Evolutionary conservation across 2,329 filamentous ascomycete genomes (phyloP).

Genomic region (Eutypella sp.): DNA sequence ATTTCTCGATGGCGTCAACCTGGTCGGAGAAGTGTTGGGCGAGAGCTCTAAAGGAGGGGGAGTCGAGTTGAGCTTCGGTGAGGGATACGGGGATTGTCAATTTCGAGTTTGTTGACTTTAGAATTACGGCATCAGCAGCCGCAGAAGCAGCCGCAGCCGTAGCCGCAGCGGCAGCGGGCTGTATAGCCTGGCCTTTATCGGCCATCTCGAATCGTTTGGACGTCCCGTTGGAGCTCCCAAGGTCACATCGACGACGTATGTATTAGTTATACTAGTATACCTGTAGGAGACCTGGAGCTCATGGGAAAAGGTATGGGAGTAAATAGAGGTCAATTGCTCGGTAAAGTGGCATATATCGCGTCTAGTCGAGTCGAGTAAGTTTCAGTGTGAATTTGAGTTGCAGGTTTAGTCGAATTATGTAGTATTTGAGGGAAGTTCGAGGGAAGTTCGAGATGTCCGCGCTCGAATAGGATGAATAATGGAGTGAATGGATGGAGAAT

Average conservation of each 20-base stretch:
- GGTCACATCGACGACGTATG: slow-evolving; percentile 15
- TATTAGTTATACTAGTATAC: too few species aligned
- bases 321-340: not conserved
- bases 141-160: slow-evolving; percentile 11
- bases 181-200: slow-evolving; percentile 14
- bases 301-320: not conserved
- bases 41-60: slow-evolving; percentile 87
- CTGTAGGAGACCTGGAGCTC: not conserved
- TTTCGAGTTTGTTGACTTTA: slow-evolving; percentile 13
- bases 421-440: too few species aligned
- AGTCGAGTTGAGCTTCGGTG: slow-evolving; percentile 94
- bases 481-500: too few species aligned
- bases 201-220: slow-evolving; percentile 16
- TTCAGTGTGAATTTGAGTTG: too few species aligned
- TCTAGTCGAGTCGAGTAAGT: too few species aligned
- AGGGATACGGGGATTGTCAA: slow-evolving; percentile 67
- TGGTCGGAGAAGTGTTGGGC: slow-evolving; percentile 86
- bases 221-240: slow-evolving; percentile 3
- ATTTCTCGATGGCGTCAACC: slow-evolving; percentile 84
- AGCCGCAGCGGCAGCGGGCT: slow-evolving; percentile 13
- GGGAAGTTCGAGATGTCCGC: too few species aligned
- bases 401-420: too few species aligned
- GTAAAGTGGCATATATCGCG: too few species aligned
- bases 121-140: too few species aligned
- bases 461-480: too few species aligned